phyloP scores from a whole-genome alignment of 306 rosid genomes.

The Prunus padus region DNA sequence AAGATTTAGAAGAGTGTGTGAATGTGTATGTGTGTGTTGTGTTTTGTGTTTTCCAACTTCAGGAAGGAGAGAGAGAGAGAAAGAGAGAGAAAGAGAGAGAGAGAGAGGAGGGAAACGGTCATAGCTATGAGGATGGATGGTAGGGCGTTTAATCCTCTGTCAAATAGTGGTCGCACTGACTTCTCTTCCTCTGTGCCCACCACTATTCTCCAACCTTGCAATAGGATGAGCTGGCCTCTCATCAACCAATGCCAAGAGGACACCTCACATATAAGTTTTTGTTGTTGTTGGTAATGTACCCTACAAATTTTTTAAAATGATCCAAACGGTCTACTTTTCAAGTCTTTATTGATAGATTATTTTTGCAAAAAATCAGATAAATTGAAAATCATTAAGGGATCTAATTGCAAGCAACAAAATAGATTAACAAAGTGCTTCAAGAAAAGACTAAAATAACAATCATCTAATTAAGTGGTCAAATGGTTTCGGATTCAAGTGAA shows the following conservation, averaged over 20 bases:
- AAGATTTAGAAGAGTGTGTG: constrained; percentile 7
- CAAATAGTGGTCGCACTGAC: constrained; percentile 29
- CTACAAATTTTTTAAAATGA: too few relatives aligned
- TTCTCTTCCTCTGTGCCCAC: neutral
- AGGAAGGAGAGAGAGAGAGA: neutral
- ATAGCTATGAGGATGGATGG: constrained; percentile 35
- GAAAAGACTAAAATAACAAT: too few relatives aligned
- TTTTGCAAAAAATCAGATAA: too few relatives aligned
- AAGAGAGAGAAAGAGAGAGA: neutral
- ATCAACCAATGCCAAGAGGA: neutral
- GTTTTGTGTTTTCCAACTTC: constrained; percentile 11
- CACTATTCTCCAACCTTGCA: constrained; percentile 2
- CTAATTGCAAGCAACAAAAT: too few relatives aligned
- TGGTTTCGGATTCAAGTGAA: too few relatives aligned
- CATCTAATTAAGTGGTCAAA: too few relatives aligned
- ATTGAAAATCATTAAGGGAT: too few relatives aligned
- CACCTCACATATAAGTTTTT: neutral
- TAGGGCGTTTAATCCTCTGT: constrained; percentile 53
- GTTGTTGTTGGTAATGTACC: too few relatives aligned
- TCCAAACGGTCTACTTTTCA: too few relatives aligned
- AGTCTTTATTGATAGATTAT: too few relatives aligned
- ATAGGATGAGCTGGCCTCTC: neutral
- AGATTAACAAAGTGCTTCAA: too few relatives aligned
- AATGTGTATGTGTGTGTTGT: neutral
- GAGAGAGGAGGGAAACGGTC: constrained; percentile 45